Evolutionary conservation across 305 asterid species (phyloP).

Genomic region (Salvia sclarea): DNA sequence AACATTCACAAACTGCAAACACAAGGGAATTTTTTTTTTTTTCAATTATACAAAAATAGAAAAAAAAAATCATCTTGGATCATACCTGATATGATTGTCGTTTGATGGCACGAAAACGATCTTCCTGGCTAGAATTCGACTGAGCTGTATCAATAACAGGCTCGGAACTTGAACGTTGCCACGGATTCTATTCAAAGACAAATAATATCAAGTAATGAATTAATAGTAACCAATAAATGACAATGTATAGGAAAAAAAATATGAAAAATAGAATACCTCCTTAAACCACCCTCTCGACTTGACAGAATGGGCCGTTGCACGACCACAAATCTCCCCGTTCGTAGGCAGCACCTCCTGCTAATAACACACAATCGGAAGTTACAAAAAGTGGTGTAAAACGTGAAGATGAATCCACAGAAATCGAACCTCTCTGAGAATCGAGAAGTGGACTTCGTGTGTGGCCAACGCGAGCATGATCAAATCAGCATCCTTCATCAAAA

Average conservation of each 20-base stretch:
- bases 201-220: neutral
- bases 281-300: neutral
- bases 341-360: constrained; percentile 28
- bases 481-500: constrained; percentile 56
- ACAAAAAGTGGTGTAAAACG: neutral
- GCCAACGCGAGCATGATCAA: constrained; percentile 64
- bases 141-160: neutral
- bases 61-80: neutral
- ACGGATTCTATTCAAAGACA: neutral
- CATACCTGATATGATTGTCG: constrained; percentile 36
- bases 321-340: neutral
- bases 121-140: constrained; percentile 11
- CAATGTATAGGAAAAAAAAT: neutral
- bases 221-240: neutral
- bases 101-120: neutral
- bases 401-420: neutral
- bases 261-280: neutral
- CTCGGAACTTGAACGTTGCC: constrained; percentile 9
- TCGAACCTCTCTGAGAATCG: constrained; percentile 64
- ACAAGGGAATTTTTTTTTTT: neutral
- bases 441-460: constrained; percentile 59
- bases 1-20: constrained; percentile 49
- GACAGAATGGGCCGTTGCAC: neutral
- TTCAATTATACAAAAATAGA: too few species aligned
- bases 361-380: neutral